A percentile compares a stretch with the other conserved stretches of the same genome.
Conservation (phyloP, 148 eudicot species). For the Fagopyrum esculentum region DNA sequence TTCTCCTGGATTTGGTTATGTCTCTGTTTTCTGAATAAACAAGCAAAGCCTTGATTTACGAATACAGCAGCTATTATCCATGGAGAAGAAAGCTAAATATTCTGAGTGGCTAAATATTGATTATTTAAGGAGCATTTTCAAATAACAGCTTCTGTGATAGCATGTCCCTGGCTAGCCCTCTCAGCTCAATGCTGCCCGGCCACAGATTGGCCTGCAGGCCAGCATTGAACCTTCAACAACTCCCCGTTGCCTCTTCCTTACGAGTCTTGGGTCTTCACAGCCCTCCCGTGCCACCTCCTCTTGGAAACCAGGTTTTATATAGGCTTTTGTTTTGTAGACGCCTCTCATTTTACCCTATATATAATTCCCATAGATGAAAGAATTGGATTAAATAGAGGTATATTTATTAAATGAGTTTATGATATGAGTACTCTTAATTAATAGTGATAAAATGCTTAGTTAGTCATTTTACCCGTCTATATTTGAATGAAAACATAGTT, state of each 20-base stretch:
- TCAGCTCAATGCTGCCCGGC: constrained; percentile 19
- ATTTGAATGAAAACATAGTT: too few relatives aligned
- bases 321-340: too few relatives aligned
- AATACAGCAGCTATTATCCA: constrained; percentile 13
- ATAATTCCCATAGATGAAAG: too few relatives aligned
- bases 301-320: constrained; percentile 46
- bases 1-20: background rate
- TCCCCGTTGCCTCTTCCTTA: constrained; percentile 18
- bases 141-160: constrained; percentile 13
- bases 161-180: constrained; percentile 18
- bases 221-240: constrained; percentile 13
- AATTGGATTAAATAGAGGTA: too few relatives aligned
- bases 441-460: too few relatives aligned
- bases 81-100: constrained; percentile 41
- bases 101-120: constrained; percentile 16
- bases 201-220: background rate
- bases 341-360: too few relatives aligned
- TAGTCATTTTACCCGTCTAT: too few relatives aligned
- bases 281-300: constrained; percentile 22
- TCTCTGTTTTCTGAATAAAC: constrained; percentile 4
- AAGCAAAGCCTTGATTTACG: background rate
- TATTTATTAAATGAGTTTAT: too few relatives aligned
- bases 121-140: background rate
- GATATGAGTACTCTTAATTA: too few relatives aligned
- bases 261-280: constrained; percentile 23